A percentile compares a stretch with the other conserved stretches of the same genome.
Conservation (phyloP, 306 rosid genomes). For the Rosa multiflora region DNA sequence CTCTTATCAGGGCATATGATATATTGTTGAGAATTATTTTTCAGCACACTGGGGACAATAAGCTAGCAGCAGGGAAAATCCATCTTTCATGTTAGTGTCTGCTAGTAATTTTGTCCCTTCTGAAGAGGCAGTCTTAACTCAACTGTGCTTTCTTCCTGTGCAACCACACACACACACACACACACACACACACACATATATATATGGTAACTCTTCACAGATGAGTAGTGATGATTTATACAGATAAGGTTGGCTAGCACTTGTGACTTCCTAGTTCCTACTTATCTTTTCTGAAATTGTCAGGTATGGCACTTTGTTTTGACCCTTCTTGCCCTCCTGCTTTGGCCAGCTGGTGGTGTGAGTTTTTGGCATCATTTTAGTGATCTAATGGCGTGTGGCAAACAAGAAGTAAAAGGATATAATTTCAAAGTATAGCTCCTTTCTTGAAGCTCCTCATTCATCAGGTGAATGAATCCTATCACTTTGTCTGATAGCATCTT, state of each 20-base stretch:
- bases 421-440: neutral
- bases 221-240: neutral
- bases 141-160: too few species aligned
- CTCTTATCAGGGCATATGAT: too few species aligned
- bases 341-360: conserved; percentile 65
- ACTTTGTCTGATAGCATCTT: neutral
- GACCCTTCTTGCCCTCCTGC: conserved; percentile 60
- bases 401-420: conserved; percentile 17
- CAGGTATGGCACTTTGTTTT: conserved; percentile 67
- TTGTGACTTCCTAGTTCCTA: conserved; percentile 9
- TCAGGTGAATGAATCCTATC: conserved; percentile 15
- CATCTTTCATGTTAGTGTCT: too few species aligned
- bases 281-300: conserved; percentile 15
- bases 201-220: too few species aligned
- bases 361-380: conserved; percentile 51
- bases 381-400: conserved; percentile 28
- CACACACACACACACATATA: too few species aligned
- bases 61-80: too few species aligned
- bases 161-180: too few species aligned
- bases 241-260: neutral
- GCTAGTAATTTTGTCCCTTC: too few species aligned
- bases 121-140: too few species aligned
- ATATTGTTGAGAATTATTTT: too few species aligned
- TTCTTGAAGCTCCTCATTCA: conserved; percentile 2
- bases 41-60: too few species aligned